Base-by-base conservation (phyloP, 352 stramenopile genomes). In the Blastocystis sp. region DNA sequence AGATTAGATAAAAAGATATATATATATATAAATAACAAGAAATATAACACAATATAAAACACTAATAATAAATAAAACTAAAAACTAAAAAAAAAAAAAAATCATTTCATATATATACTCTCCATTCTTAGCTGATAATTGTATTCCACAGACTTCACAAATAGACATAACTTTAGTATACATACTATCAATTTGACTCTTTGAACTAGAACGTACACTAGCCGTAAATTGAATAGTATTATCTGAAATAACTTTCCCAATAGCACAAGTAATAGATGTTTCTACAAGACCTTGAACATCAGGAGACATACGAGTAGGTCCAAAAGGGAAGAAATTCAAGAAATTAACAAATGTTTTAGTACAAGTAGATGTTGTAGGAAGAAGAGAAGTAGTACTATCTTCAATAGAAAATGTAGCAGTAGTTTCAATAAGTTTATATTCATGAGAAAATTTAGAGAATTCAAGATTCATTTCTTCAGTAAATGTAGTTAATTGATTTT, bases 231-330 rank as follows among this genome's bases (percentile, higher is more conserved):
- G 32, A 18, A 59, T 16, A 27, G 24, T 13, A 40, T 59, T 40
- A 10, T 49, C 36, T n/a, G 35, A 11, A 36, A 49, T 30, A 7
- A 40, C 49, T 3, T 27, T 42, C 18, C 11, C 49, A 25, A 59
- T 59, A n/a, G 49, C 49, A 25, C 49, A 59, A 2, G 49, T 59
- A 36, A 59, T 59, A 36, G 49, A 59, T 7, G 49, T 59, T 40
- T 59, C 49, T 25, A 59, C 49, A 13, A 59, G 49, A 3, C 32
- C 49, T 23, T 49, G 23, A 23, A 59, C 49, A 21, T 49, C 49
- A 11, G 49, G 31, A 9, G 49, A 59, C 13, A 23, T 35, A 23
- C 49, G 49, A 23, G 27, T 54, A 9, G 49, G 49, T 9, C 49
- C 49, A 40, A 59, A 59, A 9, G 49, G 49, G 27, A 36, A 59